Percentiles rank a stretch among this genome's conserved stretches.
These are phyloP conservation scores for Dioszegia aurantiaca DNA, from an alignment of 768 basidiomycete genomes.

Conservation along the genomic window DNA sequence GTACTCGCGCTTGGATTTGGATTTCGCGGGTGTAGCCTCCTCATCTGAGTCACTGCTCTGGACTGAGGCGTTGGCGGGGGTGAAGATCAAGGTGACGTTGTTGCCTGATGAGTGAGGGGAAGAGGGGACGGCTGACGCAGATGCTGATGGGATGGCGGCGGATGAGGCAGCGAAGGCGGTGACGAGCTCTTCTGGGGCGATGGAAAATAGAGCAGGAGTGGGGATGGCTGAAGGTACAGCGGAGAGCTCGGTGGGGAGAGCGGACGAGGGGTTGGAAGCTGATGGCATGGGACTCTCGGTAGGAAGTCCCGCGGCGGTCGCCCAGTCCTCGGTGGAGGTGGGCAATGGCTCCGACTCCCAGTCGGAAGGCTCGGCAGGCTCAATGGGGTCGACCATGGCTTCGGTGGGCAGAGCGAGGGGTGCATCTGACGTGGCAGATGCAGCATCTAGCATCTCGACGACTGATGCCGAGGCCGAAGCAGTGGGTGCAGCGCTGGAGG, in stretches of 20 bases:
- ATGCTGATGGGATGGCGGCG: slow-evolving; percentile 3
- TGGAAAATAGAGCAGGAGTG: slow-evolving; percentile 4
- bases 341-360: not conserved
- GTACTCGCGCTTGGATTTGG: not conserved
- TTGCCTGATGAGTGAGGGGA: slow-evolving; percentile 7
- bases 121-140: not conserved
- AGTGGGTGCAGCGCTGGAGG: not conserved
- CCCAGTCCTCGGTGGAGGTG: slow-evolving; percentile 5
- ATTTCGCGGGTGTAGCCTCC: not conserved
- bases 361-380: not conserved
- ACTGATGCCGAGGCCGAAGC: slow-evolving; percentile 11
- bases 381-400: not conserved
- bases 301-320: slow-evolving; percentile 4
- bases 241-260: not conserved
- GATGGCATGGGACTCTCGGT: slow-evolving; percentile 2
- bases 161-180: slow-evolving; percentile 15
- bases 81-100: slow-evolving; percentile 18
- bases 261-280: not conserved
- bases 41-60: slow-evolving; percentile 12
- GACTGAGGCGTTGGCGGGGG: slow-evolving; percentile 12
- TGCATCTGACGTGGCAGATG: not conserved
- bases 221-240: slow-evolving; percentile 1
- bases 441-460: not conserved
- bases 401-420: not conserved
- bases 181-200: not conserved